These are phyloP conservation scores for Chlorophyllum brunneum DNA, from an alignment of 768 basidiomycete genomes.

Conservation along the genomic window DNA sequence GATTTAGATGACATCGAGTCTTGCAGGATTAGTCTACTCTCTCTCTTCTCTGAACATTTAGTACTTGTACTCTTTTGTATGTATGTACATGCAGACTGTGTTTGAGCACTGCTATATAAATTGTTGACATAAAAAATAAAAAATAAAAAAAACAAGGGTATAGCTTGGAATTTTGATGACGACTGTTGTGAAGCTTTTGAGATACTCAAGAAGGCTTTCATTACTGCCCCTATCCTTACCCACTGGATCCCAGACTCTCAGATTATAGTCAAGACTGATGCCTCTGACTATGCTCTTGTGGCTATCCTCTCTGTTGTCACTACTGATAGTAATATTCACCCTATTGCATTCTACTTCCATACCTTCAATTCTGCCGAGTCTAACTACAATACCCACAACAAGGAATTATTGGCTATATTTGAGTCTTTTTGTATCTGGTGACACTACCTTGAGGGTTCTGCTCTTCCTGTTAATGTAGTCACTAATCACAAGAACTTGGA, in stretches of 20 bases:
- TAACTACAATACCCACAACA: slow-evolving; percentile 47
- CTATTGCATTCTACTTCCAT: slow-evolving; percentile 34
- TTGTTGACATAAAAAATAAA: too few species aligned
- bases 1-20: too few species aligned
- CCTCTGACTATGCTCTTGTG: slow-evolving; percentile 27
- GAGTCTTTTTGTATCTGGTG: slow-evolving; percentile 6
- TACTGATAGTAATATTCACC: slow-evolving; percentile 23
- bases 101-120: too few species aligned
- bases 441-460: slow-evolving; percentile 3
- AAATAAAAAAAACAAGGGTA: too few species aligned
- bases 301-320: slow-evolving; percentile 25
- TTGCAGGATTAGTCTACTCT: too few species aligned
- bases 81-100: too few species aligned
- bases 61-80: too few species aligned
- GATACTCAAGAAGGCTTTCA: slow-evolving; percentile 1
- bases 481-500: slow-evolving; percentile 20
- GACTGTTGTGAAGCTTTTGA: background rate
- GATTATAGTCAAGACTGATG: slow-evolving; percentile 23
- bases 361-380: slow-evolving; percentile 27
- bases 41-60: too few species aligned
- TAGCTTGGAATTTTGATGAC: background rate
- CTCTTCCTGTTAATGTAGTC: slow-evolving; percentile 10
- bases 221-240: slow-evolving; percentile 1
- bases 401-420: slow-evolving; percentile 15
- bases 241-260: slow-evolving; percentile 23